Evolutionary conservation across 441 rosid genomes (phyloP), one percentile per base, ranked within the genome.

Genomic region (Populus tomentosa): DNA sequence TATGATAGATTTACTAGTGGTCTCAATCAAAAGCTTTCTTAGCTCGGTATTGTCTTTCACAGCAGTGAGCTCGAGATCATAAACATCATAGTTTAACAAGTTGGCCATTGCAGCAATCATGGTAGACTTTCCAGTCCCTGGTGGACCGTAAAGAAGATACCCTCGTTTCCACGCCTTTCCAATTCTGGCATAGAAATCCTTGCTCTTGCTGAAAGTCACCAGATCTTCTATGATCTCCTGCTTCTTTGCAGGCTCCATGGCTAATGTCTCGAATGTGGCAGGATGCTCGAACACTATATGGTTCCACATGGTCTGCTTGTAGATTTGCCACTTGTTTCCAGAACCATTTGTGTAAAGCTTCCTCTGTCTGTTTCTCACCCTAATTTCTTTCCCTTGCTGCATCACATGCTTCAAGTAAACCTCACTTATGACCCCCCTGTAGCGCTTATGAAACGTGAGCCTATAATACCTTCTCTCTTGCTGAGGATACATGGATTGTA

Each of bases 61-160:
- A 2, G 92, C 90, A 0, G 91, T 89, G 40, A 90, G 91, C 73
- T 90, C 92, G 20, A 92, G 86, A 82, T 92, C 94, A 62, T 90
- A 89, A 63, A 92, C 90, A 74, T 89, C 90, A 56, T 90, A 92
- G 77, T 87, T 88, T 78, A 90, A 79, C 81, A 85, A 80, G 73
- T 90, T 90, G 4, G 94, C 92, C 93, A 89, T 91, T 32, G 93
- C 94, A 78, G 94, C 97, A 3, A 90, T 85, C 97, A 92, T 90
- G 2, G 93, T 90, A 0, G 94, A 90, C 68, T 92, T 92, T 16
- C 94, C 94, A 0, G 94, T 90, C n/a, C 94, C 94, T 0, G 94
- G 92, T 2, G 97, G 93, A 14, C 93, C 94, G 59, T 86, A 85
- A 11, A 92, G 88, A 77, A 92, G 86, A 75, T 89, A 88, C 74